Percentiles rank a stretch among this genome's conserved stretches.
phyloP scores from a whole-genome alignment of 441 rosid genomes.

The Euphorbia schlechtendalii region DNA sequence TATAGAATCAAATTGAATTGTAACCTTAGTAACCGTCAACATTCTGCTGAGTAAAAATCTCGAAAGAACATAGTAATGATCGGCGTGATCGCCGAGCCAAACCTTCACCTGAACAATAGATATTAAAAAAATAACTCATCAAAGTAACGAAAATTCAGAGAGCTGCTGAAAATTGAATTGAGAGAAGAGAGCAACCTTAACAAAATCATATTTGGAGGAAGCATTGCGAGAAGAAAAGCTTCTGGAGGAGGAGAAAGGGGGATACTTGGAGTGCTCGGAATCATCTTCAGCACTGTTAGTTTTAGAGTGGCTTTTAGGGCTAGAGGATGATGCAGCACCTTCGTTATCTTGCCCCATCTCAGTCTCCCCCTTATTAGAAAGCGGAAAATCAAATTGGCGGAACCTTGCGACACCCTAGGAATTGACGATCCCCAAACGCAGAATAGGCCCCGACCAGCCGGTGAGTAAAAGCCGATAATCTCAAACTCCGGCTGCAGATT shows the following conservation, averaged over 20 bases:
- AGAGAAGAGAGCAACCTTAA: slow-evolving; percentile 45
- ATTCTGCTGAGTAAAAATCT: slow-evolving; percentile 91
- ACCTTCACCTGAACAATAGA: slow-evolving; percentile 67
- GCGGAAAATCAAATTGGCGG: no score
- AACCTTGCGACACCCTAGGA: no score
- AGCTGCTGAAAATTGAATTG: neutral
- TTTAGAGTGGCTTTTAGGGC: slow-evolving; percentile 9
- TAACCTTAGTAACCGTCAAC: slow-evolving; percentile 96
- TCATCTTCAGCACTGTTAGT: slow-evolving; percentile 20
- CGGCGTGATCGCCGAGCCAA: slow-evolving; percentile 95
- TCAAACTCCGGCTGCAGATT: no score
- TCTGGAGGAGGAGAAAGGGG: slow-evolving; percentile 40
- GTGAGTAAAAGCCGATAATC: no score
- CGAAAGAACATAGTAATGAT: slow-evolving; percentile 93
- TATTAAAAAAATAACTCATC: neutral
- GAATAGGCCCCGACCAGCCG: no score
- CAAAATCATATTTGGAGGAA: slow-evolving; percentile 96
- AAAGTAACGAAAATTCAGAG: neutral
- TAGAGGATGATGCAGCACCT: slow-evolving; percentile 15
- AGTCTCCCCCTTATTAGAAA: neutral
- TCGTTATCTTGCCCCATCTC: slow-evolving; percentile 35
- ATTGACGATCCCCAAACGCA: no score
- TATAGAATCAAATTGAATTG: neutral
- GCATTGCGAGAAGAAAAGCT: slow-evolving; percentile 75
- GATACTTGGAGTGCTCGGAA: slow-evolving; percentile 15